Conservation (phyloP, 805 yeast genomes). For the Wickerhamiella nectarea region DNA sequence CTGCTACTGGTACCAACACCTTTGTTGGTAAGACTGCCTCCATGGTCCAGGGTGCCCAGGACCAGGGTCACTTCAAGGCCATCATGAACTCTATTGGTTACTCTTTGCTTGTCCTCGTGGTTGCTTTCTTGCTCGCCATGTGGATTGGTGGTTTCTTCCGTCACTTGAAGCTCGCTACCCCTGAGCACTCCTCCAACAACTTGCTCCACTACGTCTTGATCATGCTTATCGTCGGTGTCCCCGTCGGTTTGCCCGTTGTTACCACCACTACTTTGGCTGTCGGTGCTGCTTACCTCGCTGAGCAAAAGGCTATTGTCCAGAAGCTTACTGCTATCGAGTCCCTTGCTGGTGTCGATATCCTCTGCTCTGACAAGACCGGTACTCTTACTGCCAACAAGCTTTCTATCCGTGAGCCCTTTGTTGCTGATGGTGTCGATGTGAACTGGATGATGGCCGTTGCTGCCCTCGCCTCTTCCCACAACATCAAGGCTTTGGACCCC, state of each 20-base stretch:
- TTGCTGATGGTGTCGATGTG: slow-evolving; percentile 93
- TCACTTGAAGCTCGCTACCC: slow-evolving; percentile 70
- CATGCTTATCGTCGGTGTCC: slow-evolving; percentile 93
- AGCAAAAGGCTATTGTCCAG: slow-evolving; percentile 93
- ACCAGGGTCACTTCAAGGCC: slow-evolving; percentile 96
- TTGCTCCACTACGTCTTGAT: slow-evolving; percentile 88
- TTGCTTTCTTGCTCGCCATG: slow-evolving; percentile 69
- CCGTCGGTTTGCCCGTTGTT: slow-evolving; percentile 97
- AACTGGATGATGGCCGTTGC: slow-evolving; percentile 96
- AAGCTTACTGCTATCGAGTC: slow-evolving; percentile 94
- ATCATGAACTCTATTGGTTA: slow-evolving; percentile 96
- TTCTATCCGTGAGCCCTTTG: slow-evolving; percentile 92
- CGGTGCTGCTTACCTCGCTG: slow-evolving; percentile 97
- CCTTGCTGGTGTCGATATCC: slow-evolving; percentile 91
- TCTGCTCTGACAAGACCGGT: slow-evolving; percentile 97
- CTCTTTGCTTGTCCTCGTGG: slow-evolving; percentile 73
- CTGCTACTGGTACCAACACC: slow-evolving; percentile 88
- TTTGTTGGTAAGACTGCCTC: slow-evolving; percentile 97
- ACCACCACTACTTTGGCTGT: slow-evolving; percentile 98
- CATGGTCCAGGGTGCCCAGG: slow-evolving; percentile 88
- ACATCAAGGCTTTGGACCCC: slow-evolving; percentile 96
- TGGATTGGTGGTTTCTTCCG: slow-evolving; percentile 96
- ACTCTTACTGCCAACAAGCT: slow-evolving; percentile 92
- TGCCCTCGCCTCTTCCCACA: slow-evolving; percentile 94
- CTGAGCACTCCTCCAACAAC: slow-evolving; percentile 26